Evolutionary conservation across 345 rosid genomes (phyloP).

Genomic region (Populus euphratica): DNA sequence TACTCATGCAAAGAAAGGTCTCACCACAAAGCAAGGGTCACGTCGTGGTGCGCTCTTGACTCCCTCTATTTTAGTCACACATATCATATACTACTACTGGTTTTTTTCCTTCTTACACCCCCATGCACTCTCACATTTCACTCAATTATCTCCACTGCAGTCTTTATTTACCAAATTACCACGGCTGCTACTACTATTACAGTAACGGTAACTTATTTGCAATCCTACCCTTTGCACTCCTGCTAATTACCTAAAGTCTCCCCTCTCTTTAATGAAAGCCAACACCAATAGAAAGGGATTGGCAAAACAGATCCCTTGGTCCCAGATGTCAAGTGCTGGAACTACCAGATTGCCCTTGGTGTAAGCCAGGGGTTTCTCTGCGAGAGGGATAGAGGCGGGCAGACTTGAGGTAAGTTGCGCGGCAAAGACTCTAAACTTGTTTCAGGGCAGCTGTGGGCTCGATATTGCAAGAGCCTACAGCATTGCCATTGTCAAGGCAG

Average conservation of each 20-base stretch:
- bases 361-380: background rate
- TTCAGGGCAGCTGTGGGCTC: constrained; percentile 25
- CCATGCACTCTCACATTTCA: background rate
- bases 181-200: constrained; percentile 4
- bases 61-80: constrained; percentile 28
- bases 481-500: constrained; percentile 21
- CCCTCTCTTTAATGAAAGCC: constrained; percentile 14
- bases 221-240: background rate
- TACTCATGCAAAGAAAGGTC: background rate
- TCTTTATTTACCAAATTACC: constrained; percentile 29
- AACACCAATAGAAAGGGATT: background rate
- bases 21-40: constrained; percentile 38
- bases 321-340: background rate
- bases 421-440: constrained; percentile 4
- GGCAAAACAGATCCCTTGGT: background rate
- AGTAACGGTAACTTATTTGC: background rate
- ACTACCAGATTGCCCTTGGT: background rate
- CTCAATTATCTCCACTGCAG: background rate
- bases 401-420: constrained; percentile 47
- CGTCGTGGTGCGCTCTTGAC: constrained; percentile 95
- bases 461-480: constrained; percentile 19
- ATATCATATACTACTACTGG: background rate
- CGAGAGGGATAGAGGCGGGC: constrained; percentile 12
- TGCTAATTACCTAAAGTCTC: constrained; percentile 38
- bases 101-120: background rate